Evolutionary conservation across 345 rosid species (phyloP).

Genomic region (Gossypium longicalyx): DNA sequence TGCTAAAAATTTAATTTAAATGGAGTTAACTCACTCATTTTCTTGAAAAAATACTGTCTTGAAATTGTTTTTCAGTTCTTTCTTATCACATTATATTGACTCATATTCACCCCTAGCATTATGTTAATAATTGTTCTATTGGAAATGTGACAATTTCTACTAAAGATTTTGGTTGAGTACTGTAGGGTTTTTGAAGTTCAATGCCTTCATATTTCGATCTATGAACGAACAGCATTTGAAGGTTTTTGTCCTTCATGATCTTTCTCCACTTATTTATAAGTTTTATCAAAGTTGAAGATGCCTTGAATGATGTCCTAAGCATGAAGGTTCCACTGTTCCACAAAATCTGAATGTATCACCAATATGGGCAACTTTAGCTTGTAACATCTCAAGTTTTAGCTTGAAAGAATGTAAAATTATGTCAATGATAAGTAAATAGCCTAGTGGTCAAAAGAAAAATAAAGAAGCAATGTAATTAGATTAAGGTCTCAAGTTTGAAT

Average conservation of each 20-base stretch:
- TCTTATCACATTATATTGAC: background rate
- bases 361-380: background rate
- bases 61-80: background rate
- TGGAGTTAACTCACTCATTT: background rate
- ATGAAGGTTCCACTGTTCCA: background rate
- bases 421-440: too few relatives aligned
- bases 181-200: conserved; percentile 77
- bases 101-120: background rate
- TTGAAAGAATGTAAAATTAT: too few relatives aligned
- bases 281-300: too few relatives aligned
- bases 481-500: too few relatives aligned
- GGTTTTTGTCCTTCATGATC: conserved; percentile 33
- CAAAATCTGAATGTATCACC: background rate
- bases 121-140: background rate
- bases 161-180: background rate
- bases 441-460: too few relatives aligned
- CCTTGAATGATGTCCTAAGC: background rate
- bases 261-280: background rate
- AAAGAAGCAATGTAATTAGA: too few relatives aligned
- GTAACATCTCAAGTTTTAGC: too few relatives aligned
- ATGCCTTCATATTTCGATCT: conserved; percentile 79
- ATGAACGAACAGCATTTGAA: conserved; percentile 67
- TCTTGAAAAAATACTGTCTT: too few relatives aligned
- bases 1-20: background rate
- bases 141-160: background rate